phyloP scores from a whole-genome alignment of 2,329 filamentous ascomycete genomes.

The Fusarium devonianum region DNA sequence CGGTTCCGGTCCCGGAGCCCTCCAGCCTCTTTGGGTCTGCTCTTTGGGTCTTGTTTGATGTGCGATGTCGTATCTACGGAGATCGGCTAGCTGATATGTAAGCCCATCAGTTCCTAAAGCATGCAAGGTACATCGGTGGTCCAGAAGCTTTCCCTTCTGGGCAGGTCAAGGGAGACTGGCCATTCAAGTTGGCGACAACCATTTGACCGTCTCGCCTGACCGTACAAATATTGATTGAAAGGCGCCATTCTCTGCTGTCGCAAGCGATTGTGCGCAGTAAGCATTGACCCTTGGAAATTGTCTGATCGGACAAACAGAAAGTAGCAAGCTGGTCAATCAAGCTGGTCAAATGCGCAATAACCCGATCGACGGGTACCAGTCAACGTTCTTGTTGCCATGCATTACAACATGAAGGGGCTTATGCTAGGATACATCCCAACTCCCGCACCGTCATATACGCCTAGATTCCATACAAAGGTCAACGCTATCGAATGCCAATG shows the following conservation, averaged over 20 bases:
- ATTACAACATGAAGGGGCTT: no score
- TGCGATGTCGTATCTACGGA: slow-evolving; percentile 6
- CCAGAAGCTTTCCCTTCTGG: slow-evolving; percentile 33
- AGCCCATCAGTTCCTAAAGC: not conserved
- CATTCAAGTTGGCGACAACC: not conserved
- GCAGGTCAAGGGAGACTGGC: slow-evolving; percentile 28
- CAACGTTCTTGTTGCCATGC: no score
- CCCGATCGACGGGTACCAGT: no score
- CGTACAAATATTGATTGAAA: slow-evolving; percentile 1
- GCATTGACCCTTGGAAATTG: no score
- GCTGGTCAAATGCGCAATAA: not conserved
- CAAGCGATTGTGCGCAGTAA: not conserved
- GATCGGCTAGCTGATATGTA: slow-evolving; percentile 3
- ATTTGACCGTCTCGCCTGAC: not conserved
- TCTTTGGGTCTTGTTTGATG: no score
- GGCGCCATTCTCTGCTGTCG: not conserved
- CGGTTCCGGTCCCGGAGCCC: slow-evolving; percentile 38
- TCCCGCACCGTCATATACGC: slow-evolving; percentile 2
- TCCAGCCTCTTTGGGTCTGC: slow-evolving; percentile 16
- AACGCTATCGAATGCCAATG: slow-evolving; percentile 28
- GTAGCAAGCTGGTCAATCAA: no score
- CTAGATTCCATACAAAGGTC: slow-evolving; percentile 11
- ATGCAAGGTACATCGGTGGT: slow-evolving; percentile 8
- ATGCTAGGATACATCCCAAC: no score
- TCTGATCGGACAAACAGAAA: not conserved